These are phyloP conservation scores for Ophiocordyceps australis DNA, from an alignment of 2,329 filamentous ascomycete genomes.

Conservation along the genomic window DNA sequence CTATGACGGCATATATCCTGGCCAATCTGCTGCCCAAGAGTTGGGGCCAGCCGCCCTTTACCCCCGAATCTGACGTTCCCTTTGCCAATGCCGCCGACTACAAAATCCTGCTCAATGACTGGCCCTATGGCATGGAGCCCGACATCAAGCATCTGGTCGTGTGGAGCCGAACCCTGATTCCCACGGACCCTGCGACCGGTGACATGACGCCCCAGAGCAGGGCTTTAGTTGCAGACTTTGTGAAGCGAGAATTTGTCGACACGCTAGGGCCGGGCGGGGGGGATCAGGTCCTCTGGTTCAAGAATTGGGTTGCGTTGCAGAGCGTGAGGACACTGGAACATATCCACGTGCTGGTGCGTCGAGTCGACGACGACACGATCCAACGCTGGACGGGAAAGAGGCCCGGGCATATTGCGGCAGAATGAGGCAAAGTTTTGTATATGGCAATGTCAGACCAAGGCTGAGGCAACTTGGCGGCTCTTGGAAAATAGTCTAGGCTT, in stretches of 20 bases:
- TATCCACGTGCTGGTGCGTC: constrained; percentile 57
- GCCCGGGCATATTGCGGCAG: not conserved
- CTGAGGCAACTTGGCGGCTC: not conserved
- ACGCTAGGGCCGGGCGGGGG: constrained; percentile 29
- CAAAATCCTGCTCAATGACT: constrained; percentile 72
- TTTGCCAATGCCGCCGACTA: constrained; percentile 38
- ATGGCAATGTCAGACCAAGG: not conserved
- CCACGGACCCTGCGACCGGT: constrained; percentile 50
- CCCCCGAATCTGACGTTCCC: constrained; percentile 26
- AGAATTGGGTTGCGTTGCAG: constrained; percentile 82
- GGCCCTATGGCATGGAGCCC: constrained; percentile 65
- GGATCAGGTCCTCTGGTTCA: constrained; percentile 62
- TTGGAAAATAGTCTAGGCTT: not conserved
- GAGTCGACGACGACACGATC: constrained; percentile 31
- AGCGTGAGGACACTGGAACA: constrained; percentile 79
- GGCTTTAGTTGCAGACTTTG: constrained; percentile 46
- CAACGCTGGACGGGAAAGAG: constrained; percentile 28
- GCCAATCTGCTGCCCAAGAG: constrained; percentile 44
- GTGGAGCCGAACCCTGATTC: constrained; percentile 73
- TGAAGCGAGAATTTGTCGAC: constrained; percentile 50
- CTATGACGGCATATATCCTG: constrained; percentile 63
- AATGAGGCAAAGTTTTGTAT: no score
- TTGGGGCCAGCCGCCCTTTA: constrained; percentile 48
- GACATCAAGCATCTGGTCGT: constrained; percentile 69
- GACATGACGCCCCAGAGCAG: constrained; percentile 55